Evolutionary conservation across 305 asterid species (phyloP).

Genomic region (Fraxinus paxiana): DNA sequence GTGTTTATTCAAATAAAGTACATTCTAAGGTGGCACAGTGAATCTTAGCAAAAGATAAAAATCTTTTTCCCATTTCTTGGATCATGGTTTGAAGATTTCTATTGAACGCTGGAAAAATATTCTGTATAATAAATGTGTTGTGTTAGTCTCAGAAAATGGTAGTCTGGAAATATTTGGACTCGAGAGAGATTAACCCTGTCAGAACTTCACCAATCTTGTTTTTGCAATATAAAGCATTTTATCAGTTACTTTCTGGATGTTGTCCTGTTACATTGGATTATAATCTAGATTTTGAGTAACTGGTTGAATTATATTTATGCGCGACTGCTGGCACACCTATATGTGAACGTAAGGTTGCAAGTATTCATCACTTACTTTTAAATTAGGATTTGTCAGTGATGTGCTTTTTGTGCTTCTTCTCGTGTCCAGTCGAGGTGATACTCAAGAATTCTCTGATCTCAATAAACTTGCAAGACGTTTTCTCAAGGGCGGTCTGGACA

Average conservation of each 20-base stretch:
- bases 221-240: not conserved
- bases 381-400: constrained; percentile 27
- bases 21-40: not conserved
- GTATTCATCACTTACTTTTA: not conserved
- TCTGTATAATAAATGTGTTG: not conserved
- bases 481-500: constrained; percentile 60
- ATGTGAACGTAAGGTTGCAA: not conserved
- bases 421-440: constrained; percentile 86
- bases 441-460: constrained; percentile 90
- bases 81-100: not conserved
- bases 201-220: not conserved
- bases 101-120: not conserved
- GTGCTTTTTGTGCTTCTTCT: constrained; percentile 28
- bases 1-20: not conserved
- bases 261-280: constrained; percentile 5
- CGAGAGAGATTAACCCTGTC: not conserved
- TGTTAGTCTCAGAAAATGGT: not conserved
- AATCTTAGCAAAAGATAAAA: not conserved
- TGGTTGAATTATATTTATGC: constrained; percentile 5
- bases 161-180: not conserved
- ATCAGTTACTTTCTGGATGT: constrained; percentile 2
- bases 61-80: not conserved
- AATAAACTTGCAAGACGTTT: constrained; percentile 84
- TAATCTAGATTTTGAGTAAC: not conserved
- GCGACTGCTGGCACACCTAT: not conserved